Evolutionary conservation across 2,329 filamentous ascomycete species (phyloP), one percentile per base, ranked within the genome.

Genomic region (Rutstroemia sp.): DNA sequence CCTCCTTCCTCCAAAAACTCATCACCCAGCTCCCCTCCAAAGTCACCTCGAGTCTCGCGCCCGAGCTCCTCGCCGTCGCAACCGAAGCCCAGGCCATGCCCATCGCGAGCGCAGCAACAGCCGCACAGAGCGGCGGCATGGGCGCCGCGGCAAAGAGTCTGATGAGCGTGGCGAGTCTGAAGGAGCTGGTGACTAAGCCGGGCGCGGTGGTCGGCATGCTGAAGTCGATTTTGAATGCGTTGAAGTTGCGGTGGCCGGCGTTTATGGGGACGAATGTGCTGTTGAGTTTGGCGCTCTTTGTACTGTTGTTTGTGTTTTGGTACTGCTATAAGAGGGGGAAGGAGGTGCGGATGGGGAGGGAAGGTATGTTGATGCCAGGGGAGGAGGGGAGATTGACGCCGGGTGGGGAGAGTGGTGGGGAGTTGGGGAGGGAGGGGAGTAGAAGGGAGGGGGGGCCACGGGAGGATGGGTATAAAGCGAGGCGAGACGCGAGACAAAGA

Each of bases 251-350:
- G 47, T 97, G 95, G 80, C 94, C 94, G 0, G 91, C 91, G 0
- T 86, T 96, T 61, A 82, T 96, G 59, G 92, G 92, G 12, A 92
- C 92, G 54, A 97, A 95, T 71, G 85, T 96, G 18, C 77, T 97
- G 16, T 90, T 95, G 84, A 94, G 89, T 61, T 76, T 97, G 62
- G 91, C 90, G 0, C 75, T 97, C 1, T 95, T 95, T 67, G 77
- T 90, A 92, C 79, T 78, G 87, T 78, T 39, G 46, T 94, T 96
- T 69, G 90, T 95, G 46, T 85, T 97, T 66, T 99, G 92, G 92
- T 99, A 97, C 74, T 97, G 92, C 74, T 87, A 97, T 73, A 97
- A 97, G 76, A 88, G 94, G 54, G 94, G 94, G 41, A 84, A 84
- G 46, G 92, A 99, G 74, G 85, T 85, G 6, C 82, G 94, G 51